phyloP scores from a whole-genome alignment of 345 rosid genomes.

The Anacardium occidentale region DNA sequence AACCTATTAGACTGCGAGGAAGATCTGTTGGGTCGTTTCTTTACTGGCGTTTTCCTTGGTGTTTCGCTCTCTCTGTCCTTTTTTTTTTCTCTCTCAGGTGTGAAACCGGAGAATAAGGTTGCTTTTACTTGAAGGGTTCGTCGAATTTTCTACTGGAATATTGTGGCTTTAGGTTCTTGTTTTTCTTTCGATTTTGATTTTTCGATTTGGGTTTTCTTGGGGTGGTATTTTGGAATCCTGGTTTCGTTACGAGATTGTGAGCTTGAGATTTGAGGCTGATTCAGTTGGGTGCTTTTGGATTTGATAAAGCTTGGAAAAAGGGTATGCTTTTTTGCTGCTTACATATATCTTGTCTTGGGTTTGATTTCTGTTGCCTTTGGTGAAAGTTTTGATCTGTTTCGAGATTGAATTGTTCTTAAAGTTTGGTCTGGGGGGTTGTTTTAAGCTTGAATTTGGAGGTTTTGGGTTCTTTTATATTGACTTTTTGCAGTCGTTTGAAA shows the following conservation, averaged over 20 bases:
- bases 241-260: constrained; percentile 12
- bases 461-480: constrained; percentile 12
- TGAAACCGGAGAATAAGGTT: constrained; percentile 14
- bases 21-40: too few species aligned
- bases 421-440: neutral
- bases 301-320: constrained; percentile 2
- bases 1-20: too few species aligned
- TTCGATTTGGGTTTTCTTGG: neutral
- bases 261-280: constrained; percentile 2
- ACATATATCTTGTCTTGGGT: constrained; percentile 15
- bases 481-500: constrained; percentile 14
- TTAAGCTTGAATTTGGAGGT: constrained; percentile 10
- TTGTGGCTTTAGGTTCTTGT: neutral
- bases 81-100: neutral
- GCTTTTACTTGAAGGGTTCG: neutral
- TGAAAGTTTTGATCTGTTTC: neutral
- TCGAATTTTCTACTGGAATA: constrained; percentile 3
- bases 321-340: constrained; percentile 11
- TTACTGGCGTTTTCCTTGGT: neutral
- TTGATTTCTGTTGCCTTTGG: constrained; percentile 7
- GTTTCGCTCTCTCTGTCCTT: neutral
- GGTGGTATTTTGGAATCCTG: constrained; percentile 9
- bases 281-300: constrained; percentile 7
- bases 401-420: neutral
- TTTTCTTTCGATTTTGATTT: neutral